phyloP scores from a whole-genome alignment of 2,329 filamentous ascomycete genomes.

The Ceratocystis cubensis region DNA sequence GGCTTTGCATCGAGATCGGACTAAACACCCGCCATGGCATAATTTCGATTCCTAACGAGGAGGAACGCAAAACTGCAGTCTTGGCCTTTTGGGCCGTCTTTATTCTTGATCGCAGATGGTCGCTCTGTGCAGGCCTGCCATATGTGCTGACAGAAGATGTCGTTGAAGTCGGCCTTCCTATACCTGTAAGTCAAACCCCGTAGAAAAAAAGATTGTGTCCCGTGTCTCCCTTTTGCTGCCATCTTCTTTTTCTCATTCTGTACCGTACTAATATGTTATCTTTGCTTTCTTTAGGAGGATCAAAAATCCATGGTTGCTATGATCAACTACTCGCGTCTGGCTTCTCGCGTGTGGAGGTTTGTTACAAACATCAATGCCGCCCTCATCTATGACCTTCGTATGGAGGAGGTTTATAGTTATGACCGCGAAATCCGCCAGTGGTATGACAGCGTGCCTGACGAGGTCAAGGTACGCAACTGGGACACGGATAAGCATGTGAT shows the following conservation, averaged over 20 bases:
- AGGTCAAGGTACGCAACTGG: conserved; percentile 49
- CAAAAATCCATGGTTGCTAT: conserved; percentile 67
- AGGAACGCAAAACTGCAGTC: conserved; percentile 54
- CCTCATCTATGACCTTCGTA: conserved; percentile 51
- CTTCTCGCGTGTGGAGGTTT: conserved; percentile 75
- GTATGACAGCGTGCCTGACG: conserved; percentile 62
- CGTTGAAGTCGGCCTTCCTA: conserved; percentile 65
- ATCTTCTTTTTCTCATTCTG: not conserved
- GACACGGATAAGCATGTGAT: conserved; percentile 39
- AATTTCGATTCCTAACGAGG: conserved; percentile 53
- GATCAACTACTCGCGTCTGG: conserved; percentile 71
- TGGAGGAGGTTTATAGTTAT: conserved; percentile 64
- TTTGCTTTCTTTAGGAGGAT: conserved; percentile 31
- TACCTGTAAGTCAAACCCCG: conserved; percentile 49
- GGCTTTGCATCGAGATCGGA: conserved; percentile 68
- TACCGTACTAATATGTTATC: conserved; percentile 22
- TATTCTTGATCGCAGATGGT: conserved; percentile 75
- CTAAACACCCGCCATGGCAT: conserved; percentile 70
- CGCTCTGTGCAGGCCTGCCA: conserved; percentile 76
- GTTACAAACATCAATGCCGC: conserved; percentile 55
- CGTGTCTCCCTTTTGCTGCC: not conserved
- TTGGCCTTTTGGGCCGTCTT: conserved; percentile 80
- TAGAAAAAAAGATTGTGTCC: no score
- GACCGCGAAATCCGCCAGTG: conserved; percentile 78
- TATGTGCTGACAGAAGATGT: conserved; percentile 77